phyloP scores from a whole-genome alignment of 176 grass and related monocot genomes.

The Thalia dealbata region DNA sequence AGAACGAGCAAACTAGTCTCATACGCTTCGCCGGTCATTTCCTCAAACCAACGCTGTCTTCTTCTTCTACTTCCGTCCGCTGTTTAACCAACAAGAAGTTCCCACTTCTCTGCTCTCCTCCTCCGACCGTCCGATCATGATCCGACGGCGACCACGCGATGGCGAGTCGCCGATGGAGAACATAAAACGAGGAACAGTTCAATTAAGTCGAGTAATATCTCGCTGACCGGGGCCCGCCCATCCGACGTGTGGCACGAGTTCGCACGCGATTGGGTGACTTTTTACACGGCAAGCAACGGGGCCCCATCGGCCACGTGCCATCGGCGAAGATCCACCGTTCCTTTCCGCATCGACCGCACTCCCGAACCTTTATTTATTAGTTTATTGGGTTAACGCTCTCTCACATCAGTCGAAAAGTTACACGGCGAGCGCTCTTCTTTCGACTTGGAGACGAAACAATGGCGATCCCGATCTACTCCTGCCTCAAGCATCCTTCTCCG shows the following conservation, averaged over 20 bases:
- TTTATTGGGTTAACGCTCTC: no score
- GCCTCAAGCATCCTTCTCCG: conserved; percentile 17
- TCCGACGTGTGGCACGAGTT: neutral
- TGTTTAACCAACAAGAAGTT: neutral
- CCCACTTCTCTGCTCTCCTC: neutral
- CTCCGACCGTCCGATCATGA: neutral
- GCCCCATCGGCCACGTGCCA: neutral
- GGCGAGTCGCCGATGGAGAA: neutral
- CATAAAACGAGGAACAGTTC: no score
- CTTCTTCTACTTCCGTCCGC: neutral
- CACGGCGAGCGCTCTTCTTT: neutral
- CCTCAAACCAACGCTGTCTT: neutral
- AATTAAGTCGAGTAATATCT: no score
- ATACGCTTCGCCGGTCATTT: no score
- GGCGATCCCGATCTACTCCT: conserved; percentile 45
- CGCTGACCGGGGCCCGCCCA: neutral
- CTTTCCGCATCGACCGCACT: conserved; percentile 26
- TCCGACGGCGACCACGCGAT: neutral
- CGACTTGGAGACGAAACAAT: conserved; percentile 5
- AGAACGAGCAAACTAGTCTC: no score
- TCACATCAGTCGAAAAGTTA: no score
- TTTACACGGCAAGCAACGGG: neutral
- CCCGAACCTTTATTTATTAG: neutral
- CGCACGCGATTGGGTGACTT: neutral
- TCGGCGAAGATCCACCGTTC: conserved; percentile 38